Conservation (phyloP, 805 yeast genomes). For the Saccharomycopsis oosterbeekiorum region DNA sequence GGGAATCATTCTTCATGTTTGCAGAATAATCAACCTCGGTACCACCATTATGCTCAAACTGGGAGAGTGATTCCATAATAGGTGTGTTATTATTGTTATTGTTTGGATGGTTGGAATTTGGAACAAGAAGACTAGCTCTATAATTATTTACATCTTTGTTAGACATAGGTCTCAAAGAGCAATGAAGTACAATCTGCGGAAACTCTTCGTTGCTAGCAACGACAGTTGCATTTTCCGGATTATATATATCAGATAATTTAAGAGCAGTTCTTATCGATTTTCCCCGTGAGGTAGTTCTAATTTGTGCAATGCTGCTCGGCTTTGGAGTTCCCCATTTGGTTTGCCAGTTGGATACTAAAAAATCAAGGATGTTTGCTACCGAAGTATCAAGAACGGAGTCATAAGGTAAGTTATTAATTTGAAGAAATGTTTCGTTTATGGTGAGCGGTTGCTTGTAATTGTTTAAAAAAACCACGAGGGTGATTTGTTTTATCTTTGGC, state of each 20-base stretch:
- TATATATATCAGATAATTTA: conserved; percentile 5
- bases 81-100: conserved; percentile 11
- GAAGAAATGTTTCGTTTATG: conserved; percentile 15
- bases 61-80: neutral
- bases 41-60: conserved; percentile 1
- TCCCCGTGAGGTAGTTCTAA: conserved; percentile 12
- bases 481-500: neutral
- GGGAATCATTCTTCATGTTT: neutral
- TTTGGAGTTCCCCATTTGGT: conserved; percentile 16
- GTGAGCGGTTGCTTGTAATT: conserved; percentile 9
- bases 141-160: conserved; percentile 4
- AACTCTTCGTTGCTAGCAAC: neutral
- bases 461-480: conserved; percentile 11
- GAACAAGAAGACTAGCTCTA: conserved; percentile 17
- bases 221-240: neutral
- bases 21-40: neutral
- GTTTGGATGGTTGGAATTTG: conserved; percentile 10
- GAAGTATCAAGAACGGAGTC: conserved; percentile 2
- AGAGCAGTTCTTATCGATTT: conserved; percentile 12
- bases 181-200: conserved; percentile 5
- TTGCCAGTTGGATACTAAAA: conserved; percentile 16
- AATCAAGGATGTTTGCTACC: conserved; percentile 12
- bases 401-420: conserved; percentile 13
- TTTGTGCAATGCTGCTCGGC: conserved; percentile 11
- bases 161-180: conserved; percentile 8